Evolutionary conservation across 257 asterid species (phyloP), one percentile per base, ranked within the genome.

Genomic region (Gentiana dahurica): DNA sequence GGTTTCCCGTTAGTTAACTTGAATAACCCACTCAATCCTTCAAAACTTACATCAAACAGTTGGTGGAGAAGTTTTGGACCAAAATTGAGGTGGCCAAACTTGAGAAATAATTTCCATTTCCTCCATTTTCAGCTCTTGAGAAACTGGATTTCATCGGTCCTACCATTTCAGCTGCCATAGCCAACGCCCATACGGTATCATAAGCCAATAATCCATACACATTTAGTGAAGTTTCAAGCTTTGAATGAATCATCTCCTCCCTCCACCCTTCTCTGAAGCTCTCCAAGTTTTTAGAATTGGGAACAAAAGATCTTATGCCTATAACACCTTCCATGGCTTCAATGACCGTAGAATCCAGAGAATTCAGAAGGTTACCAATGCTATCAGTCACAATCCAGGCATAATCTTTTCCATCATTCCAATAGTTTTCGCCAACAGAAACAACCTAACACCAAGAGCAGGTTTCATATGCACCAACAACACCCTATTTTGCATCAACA

Each of bases 191-290:
- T 38, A 76, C 49, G 5, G 79, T 66, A 36, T 86, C 95, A 43
- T 83, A 86, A 0, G 83, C 83, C 95, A 83, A 83, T 36, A 82
- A 63, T 12, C 89, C 81, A 48, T 76, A 68, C 9, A 69, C 66
- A 62, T 80, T 83, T 33, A 82, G 35, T n/a, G 64, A 6, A 52
- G 46, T 43, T 59, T 34, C 24, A 24, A 24, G 24, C 24, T 24
- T 24, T 24, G 24, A 24, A 24, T 24, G 24, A 24, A 24, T 24
- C 12, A 70, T 70, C 51, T 72, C 69, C 53, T 33, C 61, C 36
- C 54, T 78, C 85, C 85, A 75, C 49, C 67, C 71, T 34, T 8
- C 55, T 15, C 59, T 59, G 49, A 65, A 67, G 7, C 58, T 69
- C 3, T 48, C 41, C 12, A 75, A 63, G 59, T 58, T 61, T 55